These are phyloP conservation scores for Verticillium klebahnii DNA, from an alignment of 2,329 filamentous ascomycete genomes.

Conservation along the genomic window DNA sequence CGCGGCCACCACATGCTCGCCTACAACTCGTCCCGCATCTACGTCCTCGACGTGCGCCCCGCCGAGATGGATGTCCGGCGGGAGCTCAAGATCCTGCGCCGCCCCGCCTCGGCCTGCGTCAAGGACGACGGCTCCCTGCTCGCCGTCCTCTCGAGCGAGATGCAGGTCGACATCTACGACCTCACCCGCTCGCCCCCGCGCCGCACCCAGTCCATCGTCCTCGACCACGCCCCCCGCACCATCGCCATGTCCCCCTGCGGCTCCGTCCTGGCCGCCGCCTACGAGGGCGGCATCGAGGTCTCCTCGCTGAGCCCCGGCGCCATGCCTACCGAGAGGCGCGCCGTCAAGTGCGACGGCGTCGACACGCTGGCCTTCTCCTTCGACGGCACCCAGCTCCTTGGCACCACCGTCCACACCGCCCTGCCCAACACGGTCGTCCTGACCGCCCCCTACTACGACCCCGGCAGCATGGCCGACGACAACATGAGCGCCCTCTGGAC, in stretches of 20 bases:
- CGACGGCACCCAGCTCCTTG: conserved; percentile 73
- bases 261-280: conserved; percentile 77
- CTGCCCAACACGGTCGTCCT: conserved; percentile 70
- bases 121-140: conserved; percentile 72
- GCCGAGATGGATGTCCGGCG: conserved; percentile 60
- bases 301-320: conserved; percentile 65
- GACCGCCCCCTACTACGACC: conserved; percentile 75
- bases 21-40: conserved; percentile 81
- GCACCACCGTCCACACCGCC: conserved; percentile 63
- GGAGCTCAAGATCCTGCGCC: conserved; percentile 74
- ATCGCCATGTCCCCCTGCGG: conserved; percentile 79
- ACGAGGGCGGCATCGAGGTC: conserved; percentile 85
- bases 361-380: conserved; percentile 71
- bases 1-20: conserved; percentile 71
- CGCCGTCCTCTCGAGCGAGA: conserved; percentile 75
- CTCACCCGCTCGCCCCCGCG: conserved; percentile 60
- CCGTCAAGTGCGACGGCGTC: conserved; percentile 74
- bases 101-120: conserved; percentile 73
- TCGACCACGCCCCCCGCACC: conserved; percentile 74
- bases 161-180: conserved; percentile 84
- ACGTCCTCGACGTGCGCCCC: conserved; percentile 65
- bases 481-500: conserved; percentile 76
- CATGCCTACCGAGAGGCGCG: conserved; percentile 61
- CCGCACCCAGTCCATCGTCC: conserved; percentile 67
- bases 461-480: conserved; percentile 61